Conservation (phyloP, 345 rosid species). For the Rhodomyrtus tomentosa region DNA sequence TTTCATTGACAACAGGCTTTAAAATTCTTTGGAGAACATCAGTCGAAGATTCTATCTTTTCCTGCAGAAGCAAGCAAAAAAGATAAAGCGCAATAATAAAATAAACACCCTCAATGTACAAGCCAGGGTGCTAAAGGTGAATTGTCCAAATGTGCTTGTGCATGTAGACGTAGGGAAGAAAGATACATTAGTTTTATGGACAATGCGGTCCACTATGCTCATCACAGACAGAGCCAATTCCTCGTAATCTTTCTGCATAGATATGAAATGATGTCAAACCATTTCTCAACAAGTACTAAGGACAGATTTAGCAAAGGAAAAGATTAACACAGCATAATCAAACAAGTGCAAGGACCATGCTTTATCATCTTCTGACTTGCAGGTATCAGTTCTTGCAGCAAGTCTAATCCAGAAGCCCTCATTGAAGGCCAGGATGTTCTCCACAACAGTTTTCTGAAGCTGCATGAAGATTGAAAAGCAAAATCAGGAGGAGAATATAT, state of each 20-base stretch:
- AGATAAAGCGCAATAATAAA: neutral
- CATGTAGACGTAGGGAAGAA: neutral
- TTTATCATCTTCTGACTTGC: constrained; percentile 89
- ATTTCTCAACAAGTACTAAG: constrained; percentile 1
- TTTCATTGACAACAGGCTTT: constrained; percentile 55
- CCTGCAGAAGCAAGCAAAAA: constrained; percentile 24
- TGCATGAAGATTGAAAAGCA: constrained; percentile 19
- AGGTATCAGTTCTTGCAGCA: constrained; percentile 76
- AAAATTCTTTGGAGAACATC: constrained; percentile 72
- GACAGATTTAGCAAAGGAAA: neutral
- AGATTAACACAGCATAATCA: constrained; percentile 8
- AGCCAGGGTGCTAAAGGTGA: neutral
- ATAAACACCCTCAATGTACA: neutral
- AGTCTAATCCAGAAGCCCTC: constrained; percentile 82
- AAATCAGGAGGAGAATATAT: neutral
- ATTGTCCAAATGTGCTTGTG: neutral
- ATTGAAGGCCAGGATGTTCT: constrained; percentile 82
- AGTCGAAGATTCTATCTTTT: constrained; percentile 76
- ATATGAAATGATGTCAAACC: neutral
- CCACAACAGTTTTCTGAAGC: constrained; percentile 76
- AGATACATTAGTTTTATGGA: constrained; percentile 67
- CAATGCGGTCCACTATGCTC: constrained; percentile 75
- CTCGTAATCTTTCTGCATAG: constrained; percentile 83
- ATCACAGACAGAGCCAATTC: constrained; percentile 69
- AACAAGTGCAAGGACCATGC: constrained; percentile 39